phyloP scores from a whole-genome alignment of 2,329 filamentous ascomycete species.

The Aspergillus japonicus region DNA sequence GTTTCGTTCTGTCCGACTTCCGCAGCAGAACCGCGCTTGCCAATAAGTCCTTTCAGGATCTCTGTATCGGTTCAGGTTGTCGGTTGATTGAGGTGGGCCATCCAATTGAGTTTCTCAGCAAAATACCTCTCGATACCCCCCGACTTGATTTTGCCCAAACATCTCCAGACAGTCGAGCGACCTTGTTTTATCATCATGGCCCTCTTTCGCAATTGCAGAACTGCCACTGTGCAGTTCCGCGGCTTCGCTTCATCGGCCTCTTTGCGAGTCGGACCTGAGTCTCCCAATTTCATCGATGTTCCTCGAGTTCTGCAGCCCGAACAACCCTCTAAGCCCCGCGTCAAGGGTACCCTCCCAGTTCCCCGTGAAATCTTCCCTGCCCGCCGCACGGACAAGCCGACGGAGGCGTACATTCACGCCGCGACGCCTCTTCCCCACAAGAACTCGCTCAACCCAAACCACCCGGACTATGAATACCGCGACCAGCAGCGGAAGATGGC shows the following conservation, averaged over 20 bases:
- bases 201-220: constrained; percentile 37
- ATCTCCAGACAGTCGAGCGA: neutral
- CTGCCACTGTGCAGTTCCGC: constrained; percentile 39
- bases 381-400: constrained; percentile 61
- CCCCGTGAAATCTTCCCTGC: constrained; percentile 76
- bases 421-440: constrained; percentile 57
- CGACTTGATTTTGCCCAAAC: neutral
- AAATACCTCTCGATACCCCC: neutral
- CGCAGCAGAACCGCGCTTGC: constrained; percentile 20
- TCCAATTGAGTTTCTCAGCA: neutral
- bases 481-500: constrained; percentile 74
- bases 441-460: constrained; percentile 33
- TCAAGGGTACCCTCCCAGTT: constrained; percentile 79
- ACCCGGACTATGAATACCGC: constrained; percentile 50
- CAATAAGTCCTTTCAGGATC: constrained; percentile 17
- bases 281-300: constrained; percentile 80
- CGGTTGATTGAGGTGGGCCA: constrained; percentile 6
- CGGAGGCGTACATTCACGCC: constrained; percentile 58
- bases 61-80: constrained; percentile 1
- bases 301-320: constrained; percentile 73
- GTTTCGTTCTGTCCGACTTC: constrained; percentile 34
- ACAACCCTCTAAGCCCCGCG: constrained; percentile 45
- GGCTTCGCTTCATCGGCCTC: constrained; percentile 39
- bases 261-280: constrained; percentile 63
- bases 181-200: constrained; percentile 35